Evolutionary conservation across 2,329 filamentous ascomycete species (phyloP), one percentile per base, ranked within the genome.

Genomic region (Metarhizium robertsii): DNA sequence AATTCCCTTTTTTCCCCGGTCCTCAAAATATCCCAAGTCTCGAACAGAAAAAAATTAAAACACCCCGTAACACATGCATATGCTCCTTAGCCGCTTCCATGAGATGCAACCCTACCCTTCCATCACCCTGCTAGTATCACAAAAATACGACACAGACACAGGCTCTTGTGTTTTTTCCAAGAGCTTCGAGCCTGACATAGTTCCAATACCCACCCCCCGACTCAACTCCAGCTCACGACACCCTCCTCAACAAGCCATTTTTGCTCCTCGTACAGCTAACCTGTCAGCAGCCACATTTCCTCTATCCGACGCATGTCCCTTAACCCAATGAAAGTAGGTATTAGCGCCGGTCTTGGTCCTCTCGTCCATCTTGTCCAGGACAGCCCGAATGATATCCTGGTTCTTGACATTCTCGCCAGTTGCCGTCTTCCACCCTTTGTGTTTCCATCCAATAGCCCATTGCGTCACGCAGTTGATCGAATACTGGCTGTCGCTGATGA

Each of bases 401-500:
- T 99, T 97, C 74, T 92, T 87, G 7, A 97, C 92, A 0, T 80
- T 72, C 57, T 85, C 86, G 10, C 84, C 83, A 0, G 77, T 73
- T 3, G 82, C 73, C n/a, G 85, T 96, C 66, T 79, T 80, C 92
- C 92, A 99, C 6, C 79, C 79, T 62, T 92, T 83, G 55, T 72
- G 78, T 60, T 83, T 76, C 94, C 94, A 97, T 55, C 80, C 85
- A 25, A 73, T 70, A 65, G 84, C 91, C 92, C 94, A 99, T 48
- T 84, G 79, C 1, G 86, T 95, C 30, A 91, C 83, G 66, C 92
- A 97, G 61, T 92, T 86, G 70, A 96, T 96, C 1, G 89, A 81
- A 72, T 97, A 97, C 65, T 85, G 85, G 70, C 88, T 94, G 72
- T 99, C 94, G n/a, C 86, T 91, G 67, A 86, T 80, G 61, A 99